Conservation (phyloP, 345 rosid species). For the Populus simonii region DNA sequence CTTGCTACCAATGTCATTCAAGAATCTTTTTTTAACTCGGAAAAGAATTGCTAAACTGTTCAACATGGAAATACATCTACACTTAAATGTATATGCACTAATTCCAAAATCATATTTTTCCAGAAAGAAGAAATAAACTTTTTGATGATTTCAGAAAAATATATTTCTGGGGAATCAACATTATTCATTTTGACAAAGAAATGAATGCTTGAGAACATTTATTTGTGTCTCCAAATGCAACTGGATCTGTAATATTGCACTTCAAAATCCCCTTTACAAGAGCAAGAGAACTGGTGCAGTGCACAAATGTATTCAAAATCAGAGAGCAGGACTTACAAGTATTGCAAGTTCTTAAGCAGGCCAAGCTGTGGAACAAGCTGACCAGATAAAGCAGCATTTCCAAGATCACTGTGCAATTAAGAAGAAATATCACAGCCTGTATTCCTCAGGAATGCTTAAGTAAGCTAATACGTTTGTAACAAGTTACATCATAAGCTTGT, state of each 20-base stretch:
- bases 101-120: not conserved
- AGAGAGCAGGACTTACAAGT: conserved; percentile 54
- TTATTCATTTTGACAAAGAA: not conserved
- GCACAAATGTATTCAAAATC: not conserved
- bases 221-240: not conserved
- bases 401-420: conserved; percentile 63
- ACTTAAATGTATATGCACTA: not conserved
- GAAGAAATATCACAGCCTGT: conserved; percentile 5
- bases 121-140: not conserved
- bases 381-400: conserved; percentile 94
- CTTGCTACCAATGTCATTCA: not conserved
- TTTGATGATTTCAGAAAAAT: not conserved
- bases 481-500: not conserved
- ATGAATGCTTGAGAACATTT: not conserved
- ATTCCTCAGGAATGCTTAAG: not conserved
- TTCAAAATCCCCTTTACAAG: not conserved
- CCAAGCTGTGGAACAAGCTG: conserved; percentile 93
- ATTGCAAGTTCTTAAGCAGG: conserved; percentile 85
- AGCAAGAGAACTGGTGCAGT: not conserved
- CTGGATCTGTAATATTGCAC: not conserved
- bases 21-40: not conserved
- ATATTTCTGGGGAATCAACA: not conserved
- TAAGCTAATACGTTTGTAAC: not conserved
- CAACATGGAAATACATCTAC: not conserved
- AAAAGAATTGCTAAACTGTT: not conserved